phyloP scores from a whole-genome alignment of 2,329 filamentous ascomycete species.

The Rasamsonia emersonii region DNA sequence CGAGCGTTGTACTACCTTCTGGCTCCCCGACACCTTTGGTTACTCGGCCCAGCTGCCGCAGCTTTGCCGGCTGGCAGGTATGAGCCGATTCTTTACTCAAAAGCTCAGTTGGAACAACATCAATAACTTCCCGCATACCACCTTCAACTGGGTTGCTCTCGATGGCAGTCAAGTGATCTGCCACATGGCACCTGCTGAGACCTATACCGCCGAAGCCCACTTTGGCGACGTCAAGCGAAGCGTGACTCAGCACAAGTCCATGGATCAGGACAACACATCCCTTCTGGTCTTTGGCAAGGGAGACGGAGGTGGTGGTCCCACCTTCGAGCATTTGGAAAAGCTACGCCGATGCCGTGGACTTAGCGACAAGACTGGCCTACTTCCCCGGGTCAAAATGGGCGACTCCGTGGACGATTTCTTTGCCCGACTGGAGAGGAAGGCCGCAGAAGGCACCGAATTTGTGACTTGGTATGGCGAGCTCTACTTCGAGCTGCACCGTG shows the following conservation, averaged over 20 bases:
- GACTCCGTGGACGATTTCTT: constrained; percentile 93
- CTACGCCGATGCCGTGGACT: constrained; percentile 85
- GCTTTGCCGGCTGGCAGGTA: constrained; percentile 84
- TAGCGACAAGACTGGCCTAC: constrained; percentile 71
- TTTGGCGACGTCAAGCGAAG: constrained; percentile 92
- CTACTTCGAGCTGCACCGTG: constrained; percentile 94
- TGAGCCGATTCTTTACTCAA: constrained; percentile 94
- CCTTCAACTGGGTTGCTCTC: constrained; percentile 95
- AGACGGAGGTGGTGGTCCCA: constrained; percentile 90
- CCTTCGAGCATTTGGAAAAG: constrained; percentile 90
- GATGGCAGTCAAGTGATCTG: constrained; percentile 96
- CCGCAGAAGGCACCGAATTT: constrained; percentile 56
- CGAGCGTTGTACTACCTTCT: constrained; percentile 81
- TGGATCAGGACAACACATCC: constrained; percentile 86
- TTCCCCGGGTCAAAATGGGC: constrained; percentile 84
- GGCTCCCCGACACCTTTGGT: constrained; percentile 96
- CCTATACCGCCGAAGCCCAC: constrained; percentile 88
- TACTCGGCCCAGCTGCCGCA: constrained; percentile 94
- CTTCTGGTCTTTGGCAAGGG: constrained; percentile 93
- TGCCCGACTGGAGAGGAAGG: constrained; percentile 71
- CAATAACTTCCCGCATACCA: constrained; percentile 97
- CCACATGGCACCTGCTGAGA: constrained; percentile 94
- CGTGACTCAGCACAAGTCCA: constrained; percentile 84
- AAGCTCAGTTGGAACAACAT: constrained; percentile 99
- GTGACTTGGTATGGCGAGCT: constrained; percentile 97